Evolutionary conservation across 2,329 filamentous ascomycete species (phyloP).

Genomic region (Aschersonia sp.): DNA sequence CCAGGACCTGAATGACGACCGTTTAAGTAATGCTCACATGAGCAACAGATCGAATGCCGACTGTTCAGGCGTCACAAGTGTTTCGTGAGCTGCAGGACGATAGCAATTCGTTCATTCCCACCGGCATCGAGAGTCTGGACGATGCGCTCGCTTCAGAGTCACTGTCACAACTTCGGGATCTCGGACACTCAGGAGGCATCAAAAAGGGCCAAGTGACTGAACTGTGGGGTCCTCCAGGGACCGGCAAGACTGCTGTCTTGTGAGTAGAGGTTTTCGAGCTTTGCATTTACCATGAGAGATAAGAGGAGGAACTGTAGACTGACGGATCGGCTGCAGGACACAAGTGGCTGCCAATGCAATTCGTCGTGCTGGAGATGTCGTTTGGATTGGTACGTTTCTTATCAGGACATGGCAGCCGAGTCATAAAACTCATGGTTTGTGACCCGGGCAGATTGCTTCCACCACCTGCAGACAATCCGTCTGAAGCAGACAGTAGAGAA

Average conservation of each 20-base stretch:
- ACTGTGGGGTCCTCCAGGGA: slow-evolving; percentile 74
- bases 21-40: background rate
- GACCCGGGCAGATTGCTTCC: slow-evolving; percentile 28
- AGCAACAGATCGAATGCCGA: slow-evolving; percentile 54
- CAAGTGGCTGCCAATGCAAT: slow-evolving; percentile 54
- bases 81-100: slow-evolving; percentile 43
- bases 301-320: background rate
- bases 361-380: slow-evolving; percentile 42
- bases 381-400: slow-evolving; percentile 64
- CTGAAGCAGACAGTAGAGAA: slow-evolving; percentile 11
- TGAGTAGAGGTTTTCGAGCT: slow-evolving; percentile 24
- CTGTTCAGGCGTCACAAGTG: slow-evolving; percentile 61
- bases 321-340: slow-evolving; percentile 36
- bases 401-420: background rate
- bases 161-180: slow-evolving; percentile 5
- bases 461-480: slow-evolving; percentile 18
- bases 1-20: background rate
- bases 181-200: slow-evolving; percentile 37
- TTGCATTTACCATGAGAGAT: background rate
- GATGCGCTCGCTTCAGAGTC: slow-evolving; percentile 18
- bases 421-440: background rate
- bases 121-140: slow-evolving; percentile 40
- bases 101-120: slow-evolving; percentile 36
- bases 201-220: slow-evolving; percentile 69
- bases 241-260: slow-evolving; percentile 75